Evolutionary conservation across 129 eudicot genomes (phyloP).

Genomic region (Helianthus tuberosus): DNA sequence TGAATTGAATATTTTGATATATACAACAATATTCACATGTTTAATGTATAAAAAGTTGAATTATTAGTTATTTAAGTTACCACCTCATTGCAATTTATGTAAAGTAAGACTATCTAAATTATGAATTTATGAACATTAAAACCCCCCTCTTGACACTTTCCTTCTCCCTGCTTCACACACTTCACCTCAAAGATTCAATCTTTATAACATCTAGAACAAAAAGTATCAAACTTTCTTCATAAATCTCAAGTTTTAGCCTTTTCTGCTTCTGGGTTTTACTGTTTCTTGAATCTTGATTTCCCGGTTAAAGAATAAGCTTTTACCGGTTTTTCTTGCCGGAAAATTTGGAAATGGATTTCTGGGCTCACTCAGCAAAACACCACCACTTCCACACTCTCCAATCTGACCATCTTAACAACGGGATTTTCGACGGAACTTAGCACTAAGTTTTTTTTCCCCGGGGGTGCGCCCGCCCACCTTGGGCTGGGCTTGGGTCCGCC

Average conservation of each 20-base stretch:
- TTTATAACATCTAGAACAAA: conserved; percentile 24
- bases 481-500: too few relatives aligned
- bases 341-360: conserved; percentile 62
- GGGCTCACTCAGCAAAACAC: conserved; percentile 57
- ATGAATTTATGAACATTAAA: conserved; percentile 28
- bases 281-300: conserved; percentile 34
- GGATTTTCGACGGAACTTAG: too few relatives aligned
- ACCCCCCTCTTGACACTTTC: too few relatives aligned
- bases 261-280: conserved; percentile 19
- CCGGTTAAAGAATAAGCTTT: background rate
- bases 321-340: conserved; percentile 32
- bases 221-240: conserved; percentile 20
- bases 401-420: conserved; percentile 36
- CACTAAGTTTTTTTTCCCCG: too few relatives aligned
- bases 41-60: too few relatives aligned
- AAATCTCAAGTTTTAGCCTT: conserved; percentile 2
- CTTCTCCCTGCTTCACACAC: conserved; percentile 33
- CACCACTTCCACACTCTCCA: conserved; percentile 41
- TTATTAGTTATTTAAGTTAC: too few relatives aligned
- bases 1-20: too few relatives aligned
- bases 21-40: too few relatives aligned
- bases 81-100: too few relatives aligned
- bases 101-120: too few relatives aligned
- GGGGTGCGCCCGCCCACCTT: too few relatives aligned
- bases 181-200: conserved; percentile 37